Evolutionary conservation across 352 stramenopile species (phyloP), one percentile per base, ranked within the genome.

Genomic region (Pythium pyrilobum): DNA sequence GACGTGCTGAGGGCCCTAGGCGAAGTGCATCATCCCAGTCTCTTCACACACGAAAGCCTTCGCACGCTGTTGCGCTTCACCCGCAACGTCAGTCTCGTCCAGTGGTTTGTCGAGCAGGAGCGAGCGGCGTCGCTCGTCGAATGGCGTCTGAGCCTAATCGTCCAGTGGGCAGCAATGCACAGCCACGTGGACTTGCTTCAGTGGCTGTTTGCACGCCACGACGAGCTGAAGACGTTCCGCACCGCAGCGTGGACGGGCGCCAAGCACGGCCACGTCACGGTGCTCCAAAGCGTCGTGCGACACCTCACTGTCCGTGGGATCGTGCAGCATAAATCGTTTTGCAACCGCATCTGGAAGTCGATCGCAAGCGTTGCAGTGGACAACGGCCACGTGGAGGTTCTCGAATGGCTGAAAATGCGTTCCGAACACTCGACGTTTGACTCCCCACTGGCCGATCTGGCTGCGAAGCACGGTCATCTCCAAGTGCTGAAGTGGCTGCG

Each of bases 181-280:
- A 43, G 29, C 13, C 42, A 52, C 12, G 27, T 46, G 3, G 52
- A 60, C 20, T 20, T 60, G 15, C 34, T 60, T 2, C 42, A 48
- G 25, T 53, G 41, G 52, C 18, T 60, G 1, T 49, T 53, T 13
- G 32, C 4, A 28, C 44, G 34, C 15, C 33, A 37, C 1, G 42
- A 60, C 27, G 42, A 52, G n/a, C 34, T 60, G 2, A 13, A 40
- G 39, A 59, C 40, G 18, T 52, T 60, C 20, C 52, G 52, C 12
- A 60, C 52, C 13, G 44, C 44, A 1, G 52, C 31, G 6, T 60
- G 52, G 52, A 48, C 42, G 8, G 52, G 24, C 10, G 52, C 52
- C 4, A 52, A 47, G 20, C 28, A 53, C 21, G 42, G 43, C 16
- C 42, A 60, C 29, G 11, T 53, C 13, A 37, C 6, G 34, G 43